phyloP scores from a whole-genome alignment of 192 early-diverging fungal genomes.

The Rhizophagus sp. region DNA sequence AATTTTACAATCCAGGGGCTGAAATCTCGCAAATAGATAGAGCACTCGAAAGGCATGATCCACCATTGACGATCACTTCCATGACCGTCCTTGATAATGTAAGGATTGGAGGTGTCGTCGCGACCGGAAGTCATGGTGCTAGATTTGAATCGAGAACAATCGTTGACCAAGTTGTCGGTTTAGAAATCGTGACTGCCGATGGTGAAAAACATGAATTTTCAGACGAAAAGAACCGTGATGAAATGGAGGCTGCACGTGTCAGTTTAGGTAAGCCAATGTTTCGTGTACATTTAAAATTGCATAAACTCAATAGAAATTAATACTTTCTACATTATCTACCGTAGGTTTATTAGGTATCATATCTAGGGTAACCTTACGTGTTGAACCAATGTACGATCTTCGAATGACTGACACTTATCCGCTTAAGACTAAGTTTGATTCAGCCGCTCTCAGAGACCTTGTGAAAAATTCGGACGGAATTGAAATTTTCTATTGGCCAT shows the following conservation, averaged over 20 bases:
- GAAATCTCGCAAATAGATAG: constrained; percentile 33
- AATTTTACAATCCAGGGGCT: not conserved
- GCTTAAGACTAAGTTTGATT: not conserved
- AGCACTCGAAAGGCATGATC: constrained; percentile 29
- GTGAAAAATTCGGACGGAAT: constrained; percentile 32
- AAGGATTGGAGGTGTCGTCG: constrained; percentile 16
- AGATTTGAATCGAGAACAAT: not conserved
- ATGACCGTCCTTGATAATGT: constrained; percentile 19
- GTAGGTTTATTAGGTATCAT: constrained; percentile 40
- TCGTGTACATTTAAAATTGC: no score
- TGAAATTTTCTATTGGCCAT: constrained; percentile 46
- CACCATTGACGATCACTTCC: constrained; percentile 37
- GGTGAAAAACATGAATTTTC: constrained; percentile 25
- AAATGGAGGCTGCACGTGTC: constrained; percentile 31
- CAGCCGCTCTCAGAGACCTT: constrained; percentile 5
- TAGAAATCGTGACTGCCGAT: constrained; percentile 22
- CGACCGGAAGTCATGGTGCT: constrained; percentile 22
- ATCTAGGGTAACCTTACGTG: constrained; percentile 35
- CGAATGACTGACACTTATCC: constrained; percentile 38
- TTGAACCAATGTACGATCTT: constrained; percentile 45
- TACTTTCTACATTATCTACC: not conserved
- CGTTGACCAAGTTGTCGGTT: constrained; percentile 16
- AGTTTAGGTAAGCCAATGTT: constrained; percentile 26
- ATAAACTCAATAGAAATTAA: no score
- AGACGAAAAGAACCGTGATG: constrained; percentile 20